Base-by-base conservation (phyloP, 2,329 filamentous ascomycete species). In the Ramularia collo-cygni region DNA sequence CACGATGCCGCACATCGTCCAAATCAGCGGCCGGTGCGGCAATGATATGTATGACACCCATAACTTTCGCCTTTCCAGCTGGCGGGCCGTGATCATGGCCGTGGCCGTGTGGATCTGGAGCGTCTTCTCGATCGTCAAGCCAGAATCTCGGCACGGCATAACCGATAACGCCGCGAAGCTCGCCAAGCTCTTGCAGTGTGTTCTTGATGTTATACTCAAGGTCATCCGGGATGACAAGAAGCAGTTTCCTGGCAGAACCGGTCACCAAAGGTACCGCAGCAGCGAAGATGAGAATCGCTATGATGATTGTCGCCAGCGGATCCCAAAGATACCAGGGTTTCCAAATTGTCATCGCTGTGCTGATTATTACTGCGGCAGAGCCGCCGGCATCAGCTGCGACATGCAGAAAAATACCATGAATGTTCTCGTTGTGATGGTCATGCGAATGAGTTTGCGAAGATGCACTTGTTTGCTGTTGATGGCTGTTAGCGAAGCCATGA, bases 321-420 rank as follows among this genome's bases (percentile, higher is more conserved):
- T 98, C 92, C 79, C 90, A 98, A 16, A 90, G 87, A 5, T 86
- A 77, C 88, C 90, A 96, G 12, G 85, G 84, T 58, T 85, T 83
- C 54, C 86, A 81, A 58, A 93, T 83, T 0, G 93, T 94, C 15
- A 96, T 71, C 1, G 86, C 69, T 0, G 92, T 98, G 6, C 88
- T 95, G 24, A 88, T 78, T 46, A 98, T 95, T 34, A 98, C 92
- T 1, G 92, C 92, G 1, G 89, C 84, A 39, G 89, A 95, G 17
- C 92, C 92, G 19, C 96, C 79, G 0, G 92, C 94, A 60, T 98
- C 92, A 4, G 92, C 92, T 18, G 96, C 73, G 36, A 98, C 85
- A 58, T 98, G 92, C 14, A 98, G 71, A 64, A 94, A 98, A 51
- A 98, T 96, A 9, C 92, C 92, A 54, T 92, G 78, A 89, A 98